phyloP scores from a whole-genome alignment of 2,329 filamentous ascomycete species.

The Botrytis galanthina region DNA sequence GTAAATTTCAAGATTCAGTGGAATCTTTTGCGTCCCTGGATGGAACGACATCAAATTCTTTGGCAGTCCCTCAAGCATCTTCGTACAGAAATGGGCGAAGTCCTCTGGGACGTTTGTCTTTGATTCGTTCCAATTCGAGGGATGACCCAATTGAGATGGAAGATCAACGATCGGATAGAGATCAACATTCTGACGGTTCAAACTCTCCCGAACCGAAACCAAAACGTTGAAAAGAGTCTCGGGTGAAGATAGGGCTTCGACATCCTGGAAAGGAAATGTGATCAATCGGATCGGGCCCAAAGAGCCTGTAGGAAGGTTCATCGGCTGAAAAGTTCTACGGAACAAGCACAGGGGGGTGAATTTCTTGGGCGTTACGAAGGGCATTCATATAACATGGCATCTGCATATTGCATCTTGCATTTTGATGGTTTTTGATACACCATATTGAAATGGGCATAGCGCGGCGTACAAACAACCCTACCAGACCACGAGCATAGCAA shows the following conservation, averaged over 20 bases:
- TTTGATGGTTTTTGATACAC: neutral
- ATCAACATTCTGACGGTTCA: conserved; percentile 5
- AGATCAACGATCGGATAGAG: conserved; percentile 20
- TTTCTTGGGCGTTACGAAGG: neutral
- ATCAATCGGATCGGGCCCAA: neutral
- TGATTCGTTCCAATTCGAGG: conserved; percentile 36
- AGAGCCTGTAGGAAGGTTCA: neutral
- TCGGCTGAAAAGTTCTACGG: neutral
- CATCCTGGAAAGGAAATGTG: neutral
- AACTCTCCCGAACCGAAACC: conserved; percentile 12
- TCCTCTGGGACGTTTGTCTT: conserved; percentile 40
- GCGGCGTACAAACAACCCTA: conserved; percentile 14
- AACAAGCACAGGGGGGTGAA: neutral
- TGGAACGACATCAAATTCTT: conserved; percentile 22
- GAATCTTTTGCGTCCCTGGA: conserved; percentile 38
- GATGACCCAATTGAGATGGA: conserved; percentile 32
- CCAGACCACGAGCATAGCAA: conserved; percentile 12
- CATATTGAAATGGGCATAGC: conserved; percentile 12
- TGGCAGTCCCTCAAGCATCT: conserved; percentile 29
- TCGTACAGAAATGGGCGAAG: conserved; percentile 37
- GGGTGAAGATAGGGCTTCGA: neutral
- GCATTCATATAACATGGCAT: neutral
- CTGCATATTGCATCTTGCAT: conserved; percentile 3
- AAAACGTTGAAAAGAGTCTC: neutral
- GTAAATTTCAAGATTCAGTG: conserved; percentile 44